A percentile compares a stretch with the other conserved stretches of the same genome.
Evolutionary conservation across 805 yeast genomes (phyloP).

Genomic region (Wickerhamomyces chambardii): DNA sequence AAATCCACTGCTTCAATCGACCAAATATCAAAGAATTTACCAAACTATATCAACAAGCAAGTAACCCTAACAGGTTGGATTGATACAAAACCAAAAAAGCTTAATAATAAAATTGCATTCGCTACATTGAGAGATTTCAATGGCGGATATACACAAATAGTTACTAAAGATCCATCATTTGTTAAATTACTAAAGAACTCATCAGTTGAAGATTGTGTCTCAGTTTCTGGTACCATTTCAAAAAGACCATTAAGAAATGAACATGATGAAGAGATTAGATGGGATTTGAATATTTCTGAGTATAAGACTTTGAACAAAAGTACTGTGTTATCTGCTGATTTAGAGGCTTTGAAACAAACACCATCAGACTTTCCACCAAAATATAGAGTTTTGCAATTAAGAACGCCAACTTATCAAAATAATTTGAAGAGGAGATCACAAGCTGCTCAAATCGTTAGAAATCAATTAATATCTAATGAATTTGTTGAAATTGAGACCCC

Average conservation of each 20-base stretch:
- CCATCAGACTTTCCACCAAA: conserved; percentile 67
- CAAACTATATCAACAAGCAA: conserved; percentile 5
- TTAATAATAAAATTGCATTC: conserved; percentile 59
- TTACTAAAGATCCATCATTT: conserved; percentile 26
- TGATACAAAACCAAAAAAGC: conserved; percentile 59
- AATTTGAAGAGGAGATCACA: conserved; percentile 48
- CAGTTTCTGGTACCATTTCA: conserved; percentile 48
- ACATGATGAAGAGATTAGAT: conserved; percentile 16
- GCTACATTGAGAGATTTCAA: conserved; percentile 66
- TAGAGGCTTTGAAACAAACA: conserved; percentile 47
- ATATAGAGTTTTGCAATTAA: conserved; percentile 70
- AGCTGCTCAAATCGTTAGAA: conserved; percentile 39
- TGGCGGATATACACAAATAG: conserved; percentile 60
- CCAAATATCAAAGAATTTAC: conserved; percentile 1
- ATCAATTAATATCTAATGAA: conserved; percentile 26
- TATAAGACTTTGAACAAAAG: conserved; percentile 56
- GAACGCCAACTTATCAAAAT: conserved; percentile 48
- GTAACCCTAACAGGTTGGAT: conserved; percentile 79
- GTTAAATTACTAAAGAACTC: conserved; percentile 30
- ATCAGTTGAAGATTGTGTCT: conserved; percentile 70
- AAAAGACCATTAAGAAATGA: conserved; percentile 19
- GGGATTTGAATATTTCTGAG: conserved; percentile 50
- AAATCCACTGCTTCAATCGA: conserved; percentile 14
- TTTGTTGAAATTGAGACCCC: conserved; percentile 93
- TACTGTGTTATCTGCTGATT: conserved; percentile 55